Base-by-base conservation (phyloP, 305 asterid genomes). In the Stenogyne calaminthoides region DNA sequence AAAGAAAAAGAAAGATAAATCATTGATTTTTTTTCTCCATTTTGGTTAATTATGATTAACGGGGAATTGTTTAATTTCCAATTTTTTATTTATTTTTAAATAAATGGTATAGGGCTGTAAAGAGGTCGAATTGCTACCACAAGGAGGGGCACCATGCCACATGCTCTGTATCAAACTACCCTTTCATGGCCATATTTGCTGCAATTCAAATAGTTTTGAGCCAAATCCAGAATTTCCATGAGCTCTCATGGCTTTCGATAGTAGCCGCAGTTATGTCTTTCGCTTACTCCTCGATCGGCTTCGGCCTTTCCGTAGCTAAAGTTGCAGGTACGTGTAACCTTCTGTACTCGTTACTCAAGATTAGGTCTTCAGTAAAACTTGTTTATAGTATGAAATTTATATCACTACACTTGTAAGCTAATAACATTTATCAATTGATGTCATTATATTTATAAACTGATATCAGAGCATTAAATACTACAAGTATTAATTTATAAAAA, bases 191-290 rank as follows among this genome's bases (percentile, higher is more conserved):
- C 0, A 72, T 86, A 40, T 92, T 89, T 70, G 96, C 88, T 0
- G 88, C 25, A 12, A 82, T 93, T 40, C 95, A 93, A 46, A 77
- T 93, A 18, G 7, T 91, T 19, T 75, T 93, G 9, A 89, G 98
- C 79, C 97, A 91, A 84, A 93, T 91, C 54, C 95, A 95, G 6
- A 83, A 93, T 36, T 93, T 93, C 58, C 92, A 87, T 58, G 64
- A 93, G 76, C 86, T 93, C 14, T 91, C 96, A 0, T 91, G 96
- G 98, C 93, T 91, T 25, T 93, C 98, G 0, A 88, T 91, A 9
- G 80, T 89, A 7, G 97, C 98, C 0, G 98, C 98, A 1, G 76
- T 88, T 22, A 91, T 91, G 98, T 91, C 98, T 0, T 93, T 93
- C 27, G 84, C 96, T 32, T 93, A 93, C 67, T 82, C 98, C 0